Conservation (phyloP, 129 eudicot species). For the Flaveria robusta region DNA sequence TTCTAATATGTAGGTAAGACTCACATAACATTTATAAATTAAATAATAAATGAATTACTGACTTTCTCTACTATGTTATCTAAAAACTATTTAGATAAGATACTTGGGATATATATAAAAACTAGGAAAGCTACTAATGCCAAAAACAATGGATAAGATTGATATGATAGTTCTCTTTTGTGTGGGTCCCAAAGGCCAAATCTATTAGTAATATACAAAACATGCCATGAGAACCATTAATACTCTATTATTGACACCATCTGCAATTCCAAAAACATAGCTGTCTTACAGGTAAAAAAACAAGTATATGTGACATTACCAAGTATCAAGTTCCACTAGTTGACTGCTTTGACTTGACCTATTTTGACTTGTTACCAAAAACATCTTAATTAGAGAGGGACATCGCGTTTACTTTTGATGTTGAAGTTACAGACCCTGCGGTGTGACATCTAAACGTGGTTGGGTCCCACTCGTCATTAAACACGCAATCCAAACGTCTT, state of each 20-base stretch:
- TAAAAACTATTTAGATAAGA: not conserved
- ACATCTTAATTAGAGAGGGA: not conserved
- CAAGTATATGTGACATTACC: slow-evolving; percentile 27
- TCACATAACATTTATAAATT: too few relatives aligned
- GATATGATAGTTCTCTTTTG: not conserved
- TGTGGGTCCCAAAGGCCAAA: not conserved
- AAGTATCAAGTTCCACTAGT: slow-evolving; percentile 5
- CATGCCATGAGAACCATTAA: slow-evolving; percentile 12
- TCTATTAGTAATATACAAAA: not conserved
- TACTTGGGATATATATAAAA: not conserved
- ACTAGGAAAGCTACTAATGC: slow-evolving; percentile 7
- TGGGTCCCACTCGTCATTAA: slow-evolving; percentile 67
- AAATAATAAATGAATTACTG: too few relatives aligned
- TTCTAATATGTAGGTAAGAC: too few relatives aligned
- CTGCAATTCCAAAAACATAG: slow-evolving; percentile 17
- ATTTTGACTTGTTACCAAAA: not conserved
- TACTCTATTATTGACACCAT: slow-evolving; percentile 23
- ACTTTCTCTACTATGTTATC: too few relatives aligned
- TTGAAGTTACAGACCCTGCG: slow-evolving; percentile 49
- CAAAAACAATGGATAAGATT: not conserved
- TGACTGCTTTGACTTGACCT: not conserved
- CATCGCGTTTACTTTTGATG: slow-evolving; percentile 45
- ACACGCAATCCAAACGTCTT: slow-evolving; percentile 58
- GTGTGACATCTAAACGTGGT: slow-evolving; percentile 43
- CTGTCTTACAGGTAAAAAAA: slow-evolving; percentile 24